Evolutionary conservation across 2,329 filamentous ascomycete genomes (phyloP).

Genomic region (Thelonectria rubi): DNA sequence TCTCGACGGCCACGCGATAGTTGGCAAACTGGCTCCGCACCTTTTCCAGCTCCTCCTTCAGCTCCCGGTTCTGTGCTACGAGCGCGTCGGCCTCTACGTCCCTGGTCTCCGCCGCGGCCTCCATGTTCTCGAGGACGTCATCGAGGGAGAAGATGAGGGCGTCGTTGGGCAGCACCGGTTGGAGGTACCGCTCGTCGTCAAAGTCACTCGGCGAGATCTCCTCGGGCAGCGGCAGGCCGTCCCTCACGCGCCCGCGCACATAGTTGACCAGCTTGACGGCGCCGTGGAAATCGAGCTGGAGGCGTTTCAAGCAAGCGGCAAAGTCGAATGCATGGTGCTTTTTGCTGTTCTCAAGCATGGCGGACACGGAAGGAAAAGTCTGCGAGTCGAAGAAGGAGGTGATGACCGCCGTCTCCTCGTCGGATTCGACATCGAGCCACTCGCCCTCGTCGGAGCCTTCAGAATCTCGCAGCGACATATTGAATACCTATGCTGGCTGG

Average conservation of each 20-base stretch:
- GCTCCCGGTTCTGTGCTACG: slow-evolving; percentile 60
- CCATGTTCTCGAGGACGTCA: slow-evolving; percentile 64
- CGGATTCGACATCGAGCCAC: slow-evolving; percentile 66
- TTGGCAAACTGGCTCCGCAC: slow-evolving; percentile 70
- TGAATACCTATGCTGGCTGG: slow-evolving; percentile 14
- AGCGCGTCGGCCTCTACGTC: slow-evolving; percentile 47
- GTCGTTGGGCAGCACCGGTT: slow-evolving; percentile 88
- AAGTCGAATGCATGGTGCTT: slow-evolving; percentile 75
- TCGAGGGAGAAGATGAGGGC: slow-evolving; percentile 88
- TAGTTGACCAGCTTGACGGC: slow-evolving; percentile 81
- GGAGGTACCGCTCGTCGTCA: slow-evolving; percentile 81
- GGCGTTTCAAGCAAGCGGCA: slow-evolving; percentile 62
- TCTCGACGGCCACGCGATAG: slow-evolving; percentile 71
- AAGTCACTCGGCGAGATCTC: slow-evolving; percentile 71
- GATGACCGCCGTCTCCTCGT: slow-evolving; percentile 69
- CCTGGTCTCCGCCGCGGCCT: slow-evolving; percentile 53
- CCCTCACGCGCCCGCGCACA: slow-evolving; percentile 59
- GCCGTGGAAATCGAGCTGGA: slow-evolving; percentile 76
- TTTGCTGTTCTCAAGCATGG: slow-evolving; percentile 76
- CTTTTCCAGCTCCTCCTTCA: slow-evolving; percentile 69
- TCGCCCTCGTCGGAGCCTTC: slow-evolving; percentile 55
- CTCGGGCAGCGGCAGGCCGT: slow-evolving; percentile 59
- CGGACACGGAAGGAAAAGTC: slow-evolving; percentile 69
- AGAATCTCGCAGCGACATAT: slow-evolving; percentile 44
- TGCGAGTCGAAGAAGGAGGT: slow-evolving; percentile 74